Conservation (phyloP, 148 eudicot genomes). For the Vaccinium myrtillus region DNA sequence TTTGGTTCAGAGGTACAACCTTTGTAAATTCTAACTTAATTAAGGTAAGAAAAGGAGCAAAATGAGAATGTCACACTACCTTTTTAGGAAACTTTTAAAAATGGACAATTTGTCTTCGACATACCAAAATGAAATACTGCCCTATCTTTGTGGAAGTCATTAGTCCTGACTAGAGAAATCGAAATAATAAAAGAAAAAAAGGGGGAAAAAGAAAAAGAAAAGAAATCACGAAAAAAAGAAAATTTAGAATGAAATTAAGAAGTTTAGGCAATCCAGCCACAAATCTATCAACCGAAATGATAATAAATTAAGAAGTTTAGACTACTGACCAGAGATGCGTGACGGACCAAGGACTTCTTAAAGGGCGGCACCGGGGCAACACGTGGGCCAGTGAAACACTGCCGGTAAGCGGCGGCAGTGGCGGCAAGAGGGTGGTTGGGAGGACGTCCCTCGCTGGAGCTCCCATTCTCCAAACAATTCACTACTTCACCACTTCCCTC, state of each 20-base stretch:
- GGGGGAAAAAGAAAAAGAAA: background rate
- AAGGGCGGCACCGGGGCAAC: conserved; percentile 18
- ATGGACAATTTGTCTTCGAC: too few species aligned
- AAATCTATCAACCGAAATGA: background rate
- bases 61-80: too few species aligned
- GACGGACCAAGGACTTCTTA: conserved; percentile 64
- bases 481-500: conserved; percentile 47
- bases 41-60: too few species aligned
- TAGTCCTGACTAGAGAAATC: background rate
- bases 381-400: conserved; percentile 32
- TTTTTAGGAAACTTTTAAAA: too few species aligned
- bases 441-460: conserved; percentile 53
- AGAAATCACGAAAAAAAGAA: too few species aligned
- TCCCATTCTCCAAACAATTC: conserved; percentile 40
- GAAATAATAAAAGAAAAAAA: background rate
- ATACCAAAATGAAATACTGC: too few species aligned
- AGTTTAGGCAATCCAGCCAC: background rate
- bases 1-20: too few species aligned
- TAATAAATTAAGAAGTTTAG: background rate
- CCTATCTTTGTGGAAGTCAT: too few species aligned
- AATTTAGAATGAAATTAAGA: too few species aligned
- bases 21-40: too few species aligned
- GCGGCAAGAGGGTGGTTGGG: conserved; percentile 53
- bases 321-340: conserved; percentile 60
- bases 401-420: conserved; percentile 37